phyloP scores from a whole-genome alignment of 441 rosid species.

The Populus hybrid region DNA sequence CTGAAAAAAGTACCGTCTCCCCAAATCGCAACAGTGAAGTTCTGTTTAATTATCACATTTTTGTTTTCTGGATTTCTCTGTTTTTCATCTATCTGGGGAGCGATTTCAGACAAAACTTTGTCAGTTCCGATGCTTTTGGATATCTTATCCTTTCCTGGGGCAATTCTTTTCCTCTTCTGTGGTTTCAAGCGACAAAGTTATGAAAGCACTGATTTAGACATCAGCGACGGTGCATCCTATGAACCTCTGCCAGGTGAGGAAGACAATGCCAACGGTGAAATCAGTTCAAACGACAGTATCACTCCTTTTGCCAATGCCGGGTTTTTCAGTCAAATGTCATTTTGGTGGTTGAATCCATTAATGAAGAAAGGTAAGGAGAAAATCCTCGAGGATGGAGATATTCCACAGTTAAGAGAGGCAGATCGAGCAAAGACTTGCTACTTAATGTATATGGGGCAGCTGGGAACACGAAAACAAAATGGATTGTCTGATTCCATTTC shows the following conservation, averaged over 20 bases:
- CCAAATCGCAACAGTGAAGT: constrained; percentile 12
- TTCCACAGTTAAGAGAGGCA: constrained; percentile 33
- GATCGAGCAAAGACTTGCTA: constrained; percentile 46
- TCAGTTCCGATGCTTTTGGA: constrained; percentile 21
- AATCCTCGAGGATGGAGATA: constrained; percentile 38
- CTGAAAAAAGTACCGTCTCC: constrained; percentile 19
- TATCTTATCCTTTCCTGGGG: constrained; percentile 30
- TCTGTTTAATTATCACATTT: constrained; percentile 25
- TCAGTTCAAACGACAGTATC: constrained; percentile 11
- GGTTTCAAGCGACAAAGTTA: constrained; percentile 15
- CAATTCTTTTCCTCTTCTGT: constrained; percentile 24
- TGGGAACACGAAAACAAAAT: constrained; percentile 22
- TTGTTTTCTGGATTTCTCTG: constrained; percentile 36
- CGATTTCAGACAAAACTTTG: constrained; percentile 12
- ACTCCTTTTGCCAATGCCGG: constrained; percentile 52
- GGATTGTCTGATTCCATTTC: constrained; percentile 22
- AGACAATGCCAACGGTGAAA: constrained; percentile 6
- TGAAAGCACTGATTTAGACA: not conserved
- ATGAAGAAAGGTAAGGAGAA: constrained; percentile 44
- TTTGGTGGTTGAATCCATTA: constrained; percentile 64
- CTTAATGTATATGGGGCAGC: constrained; percentile 27
- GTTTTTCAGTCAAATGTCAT: constrained; percentile 34
- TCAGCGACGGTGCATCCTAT: constrained; percentile 21
- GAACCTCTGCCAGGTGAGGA: constrained; percentile 32
- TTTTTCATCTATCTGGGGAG: constrained; percentile 29